phyloP scores from a whole-genome alignment of 192 early-diverging fungal genomes.

The Rhizophagus prolifer region DNA sequence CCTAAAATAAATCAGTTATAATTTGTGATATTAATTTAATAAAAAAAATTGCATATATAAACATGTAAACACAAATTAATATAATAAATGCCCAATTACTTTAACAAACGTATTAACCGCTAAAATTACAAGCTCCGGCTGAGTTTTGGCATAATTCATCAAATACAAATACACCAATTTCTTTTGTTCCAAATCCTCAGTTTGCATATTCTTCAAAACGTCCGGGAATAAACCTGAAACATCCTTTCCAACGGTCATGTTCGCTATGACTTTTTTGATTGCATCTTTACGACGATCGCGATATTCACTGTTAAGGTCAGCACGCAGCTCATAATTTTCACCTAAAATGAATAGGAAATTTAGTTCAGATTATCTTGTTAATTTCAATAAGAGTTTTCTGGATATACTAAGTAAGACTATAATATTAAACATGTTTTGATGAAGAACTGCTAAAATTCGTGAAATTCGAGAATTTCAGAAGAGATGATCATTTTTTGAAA shows the following conservation, averaged over 20 bases:
- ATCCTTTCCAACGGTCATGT: slow-evolving; percentile 99
- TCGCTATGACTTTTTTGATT: slow-evolving; percentile 98
- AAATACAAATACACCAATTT: slow-evolving; percentile 98
- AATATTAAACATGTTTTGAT: background rate
- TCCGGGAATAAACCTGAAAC: slow-evolving; percentile 94
- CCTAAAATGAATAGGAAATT: slow-evolving; percentile 47
- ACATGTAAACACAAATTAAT: too few relatives aligned
- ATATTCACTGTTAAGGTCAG: slow-evolving; percentile 97
- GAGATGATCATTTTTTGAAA: background rate
- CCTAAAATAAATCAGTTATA: slow-evolving; percentile 47
- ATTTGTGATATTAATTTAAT: background rate
- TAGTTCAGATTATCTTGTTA: background rate
- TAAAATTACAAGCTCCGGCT: slow-evolving; percentile 95
- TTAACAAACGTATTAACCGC: slow-evolving; percentile 98
- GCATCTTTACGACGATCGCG: slow-evolving; percentile 94
- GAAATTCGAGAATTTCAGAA: background rate
- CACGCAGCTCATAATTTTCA: slow-evolving; percentile 97
- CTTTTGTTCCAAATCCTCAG: slow-evolving; percentile 95
- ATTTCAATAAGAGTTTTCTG: background rate
- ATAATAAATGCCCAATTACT: slow-evolving; percentile 40
- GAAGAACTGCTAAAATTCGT: background rate
- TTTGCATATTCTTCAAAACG: slow-evolving; percentile 99
- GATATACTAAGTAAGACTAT: background rate
- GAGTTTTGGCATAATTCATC: slow-evolving; percentile 96
- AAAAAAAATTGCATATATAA: too few relatives aligned